Evolutionary conservation across 78 protist species (phyloP).

Genomic region (slime mould (Dictyostelium discoideum)): DNA sequence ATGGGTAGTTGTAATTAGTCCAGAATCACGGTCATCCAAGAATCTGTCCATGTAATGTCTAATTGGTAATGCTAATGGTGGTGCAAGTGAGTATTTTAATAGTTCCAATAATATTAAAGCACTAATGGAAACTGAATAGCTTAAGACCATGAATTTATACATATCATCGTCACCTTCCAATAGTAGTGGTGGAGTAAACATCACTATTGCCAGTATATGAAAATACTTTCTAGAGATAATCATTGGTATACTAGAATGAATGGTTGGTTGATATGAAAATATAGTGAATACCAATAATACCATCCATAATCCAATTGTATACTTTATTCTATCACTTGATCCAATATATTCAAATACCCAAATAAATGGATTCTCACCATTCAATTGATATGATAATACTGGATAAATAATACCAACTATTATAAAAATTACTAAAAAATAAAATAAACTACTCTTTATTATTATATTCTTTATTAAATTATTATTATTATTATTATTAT

Average conservation of each 20-base stretch:
- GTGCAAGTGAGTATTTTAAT: slow-evolving; percentile 15
- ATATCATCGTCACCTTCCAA: not conserved
- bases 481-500: not conserved
- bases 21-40: slow-evolving; percentile 83
- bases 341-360: slow-evolving; percentile 37
- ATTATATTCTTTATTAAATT: not conserved
- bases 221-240: slow-evolving; percentile 79
- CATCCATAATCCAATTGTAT: slow-evolving; percentile 10
- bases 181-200: slow-evolving; percentile 80
- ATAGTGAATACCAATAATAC: not conserved
- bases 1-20: slow-evolving; percentile 83
- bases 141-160: slow-evolving; percentile 7
- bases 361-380: slow-evolving; percentile 28
- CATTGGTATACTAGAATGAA: slow-evolving; percentile 16
- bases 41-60: slow-evolving; percentile 33
- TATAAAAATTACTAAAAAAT: not conserved
- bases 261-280: not conserved
- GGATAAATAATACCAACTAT: slow-evolving; percentile 2
- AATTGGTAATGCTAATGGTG: slow-evolving; percentile 37
- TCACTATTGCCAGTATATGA: slow-evolving; percentile 83
- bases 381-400: not conserved
- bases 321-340: not conserved
- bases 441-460: not conserved
- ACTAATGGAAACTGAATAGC: slow-evolving; percentile 66
- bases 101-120: slow-evolving; percentile 66